Percentiles rank a stretch among this genome's conserved stretches.
phyloP scores from a whole-genome alignment of 805 yeast species.

The Nakazawaea sp. region DNA sequence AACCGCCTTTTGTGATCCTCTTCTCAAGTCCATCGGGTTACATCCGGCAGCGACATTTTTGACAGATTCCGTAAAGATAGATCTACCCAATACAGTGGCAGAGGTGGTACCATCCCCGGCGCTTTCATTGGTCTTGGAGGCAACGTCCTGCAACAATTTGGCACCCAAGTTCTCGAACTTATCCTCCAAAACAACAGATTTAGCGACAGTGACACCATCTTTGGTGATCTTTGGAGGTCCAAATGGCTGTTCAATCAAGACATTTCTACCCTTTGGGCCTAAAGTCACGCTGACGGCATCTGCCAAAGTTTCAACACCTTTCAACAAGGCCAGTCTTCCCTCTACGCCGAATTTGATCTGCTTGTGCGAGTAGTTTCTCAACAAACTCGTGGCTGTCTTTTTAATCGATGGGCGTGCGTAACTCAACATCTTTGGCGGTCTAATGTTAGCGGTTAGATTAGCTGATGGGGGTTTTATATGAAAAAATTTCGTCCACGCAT shows the following conservation, averaged over 20 bases:
- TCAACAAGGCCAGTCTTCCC: constrained; percentile 89
- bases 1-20: constrained; percentile 96
- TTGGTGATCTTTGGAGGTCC: constrained; percentile 98
- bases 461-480: not conserved
- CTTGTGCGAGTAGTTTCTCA: constrained; percentile 65
- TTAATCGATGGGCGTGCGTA: constrained; percentile 35
- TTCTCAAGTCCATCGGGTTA: constrained; percentile 97
- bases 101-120: constrained; percentile 99
- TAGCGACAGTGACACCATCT: constrained; percentile 98
- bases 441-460: too few species aligned
- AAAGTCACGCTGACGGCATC: constrained; percentile 95
- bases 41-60: constrained; percentile 98
- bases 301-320: constrained; percentile 92
- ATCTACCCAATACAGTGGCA: constrained; percentile 93
- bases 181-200: constrained; percentile 73
- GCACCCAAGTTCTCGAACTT: constrained; percentile 97
- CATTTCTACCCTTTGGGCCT: constrained; percentile 98
- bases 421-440: constrained; percentile 34
- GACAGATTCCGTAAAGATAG: constrained; percentile 90
- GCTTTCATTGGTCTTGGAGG: constrained; percentile 91
- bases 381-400: constrained; percentile 29
- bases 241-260: constrained; percentile 90
- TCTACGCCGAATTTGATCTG: constrained; percentile 96
- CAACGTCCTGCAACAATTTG: constrained; percentile 90
- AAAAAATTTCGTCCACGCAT: not conserved